Evolutionary conservation across 805 yeast species (phyloP).

Genomic region (Isabelozyma pseudorhagii): DNA sequence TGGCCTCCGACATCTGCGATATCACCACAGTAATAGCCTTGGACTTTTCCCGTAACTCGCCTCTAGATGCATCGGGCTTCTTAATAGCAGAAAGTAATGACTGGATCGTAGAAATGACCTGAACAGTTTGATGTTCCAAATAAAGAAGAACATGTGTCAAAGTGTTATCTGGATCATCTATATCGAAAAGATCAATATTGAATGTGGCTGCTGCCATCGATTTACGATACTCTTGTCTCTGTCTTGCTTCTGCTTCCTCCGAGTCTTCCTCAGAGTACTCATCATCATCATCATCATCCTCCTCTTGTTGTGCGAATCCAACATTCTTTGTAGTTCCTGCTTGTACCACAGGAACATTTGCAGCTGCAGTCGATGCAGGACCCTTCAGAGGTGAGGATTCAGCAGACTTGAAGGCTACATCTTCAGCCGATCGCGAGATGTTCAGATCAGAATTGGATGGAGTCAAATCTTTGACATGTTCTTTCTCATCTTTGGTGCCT

Average conservation of each 20-base stretch:
- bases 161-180: constrained; percentile 85
- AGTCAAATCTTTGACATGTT: neutral
- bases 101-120: constrained; percentile 87
- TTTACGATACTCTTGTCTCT: constrained; percentile 44
- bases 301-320: constrained; percentile 1
- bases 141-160: constrained; percentile 78
- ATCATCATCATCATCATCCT: constrained; percentile 12
- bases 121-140: constrained; percentile 90
- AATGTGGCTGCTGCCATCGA: constrained; percentile 55
- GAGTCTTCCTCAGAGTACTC: constrained; percentile 21
- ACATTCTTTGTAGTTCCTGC: neutral
- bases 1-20: constrained; percentile 84
- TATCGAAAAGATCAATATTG: constrained; percentile 73
- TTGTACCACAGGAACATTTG: neutral
- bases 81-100: constrained; percentile 73
- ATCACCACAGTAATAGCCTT: constrained; percentile 76
- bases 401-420: neutral
- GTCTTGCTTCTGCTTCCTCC: constrained; percentile 33
- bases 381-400: neutral
- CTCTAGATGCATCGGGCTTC: constrained; percentile 72
- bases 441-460: neutral
- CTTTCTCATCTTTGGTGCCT: neutral
- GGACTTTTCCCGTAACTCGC: constrained; percentile 69
- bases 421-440: neutral
- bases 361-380: neutral